Conservation (phyloP, 768 basidiomycete genomes). For the Omphalotus guepiniiformis region DNA sequence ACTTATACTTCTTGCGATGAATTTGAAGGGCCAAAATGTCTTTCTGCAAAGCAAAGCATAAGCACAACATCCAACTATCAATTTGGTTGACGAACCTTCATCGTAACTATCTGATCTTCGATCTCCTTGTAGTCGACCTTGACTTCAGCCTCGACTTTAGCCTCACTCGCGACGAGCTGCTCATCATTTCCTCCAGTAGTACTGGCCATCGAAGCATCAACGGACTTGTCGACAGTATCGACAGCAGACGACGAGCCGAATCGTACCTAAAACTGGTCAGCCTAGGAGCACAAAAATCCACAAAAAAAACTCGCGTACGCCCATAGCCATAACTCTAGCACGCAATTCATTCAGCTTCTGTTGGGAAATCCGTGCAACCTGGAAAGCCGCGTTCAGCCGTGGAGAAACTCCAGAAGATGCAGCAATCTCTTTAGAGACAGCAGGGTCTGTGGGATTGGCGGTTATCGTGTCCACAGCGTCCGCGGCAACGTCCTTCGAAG, state of each 20-base stretch:
- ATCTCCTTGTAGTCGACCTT: not conserved
- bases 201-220: not conserved
- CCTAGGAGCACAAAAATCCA: too few species aligned
- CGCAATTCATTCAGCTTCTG: too few species aligned
- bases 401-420: too few species aligned
- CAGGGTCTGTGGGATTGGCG: too few species aligned
- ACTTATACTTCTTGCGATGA: conserved; percentile 11
- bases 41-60: conserved; percentile 6
- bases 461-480: too few species aligned
- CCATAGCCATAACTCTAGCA: too few species aligned
- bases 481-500: too few species aligned
- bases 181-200: too few species aligned
- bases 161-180: not conserved
- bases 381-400: too few species aligned
- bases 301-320: too few species aligned
- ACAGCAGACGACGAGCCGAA: not conserved
- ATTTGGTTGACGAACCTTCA: conserved; percentile 3
- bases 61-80: not conserved
- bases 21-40: not conserved
- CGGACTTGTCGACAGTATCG: not conserved
- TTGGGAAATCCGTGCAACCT: too few species aligned
- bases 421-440: too few species aligned
- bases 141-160: not conserved
- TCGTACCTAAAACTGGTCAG: not conserved
- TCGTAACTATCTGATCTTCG: not conserved